Evolutionary conservation across 1,284 basidiomycete species (phyloP), one percentile per base, ranked within the genome.

Genomic region (Xerocomus amazonicus): DNA sequence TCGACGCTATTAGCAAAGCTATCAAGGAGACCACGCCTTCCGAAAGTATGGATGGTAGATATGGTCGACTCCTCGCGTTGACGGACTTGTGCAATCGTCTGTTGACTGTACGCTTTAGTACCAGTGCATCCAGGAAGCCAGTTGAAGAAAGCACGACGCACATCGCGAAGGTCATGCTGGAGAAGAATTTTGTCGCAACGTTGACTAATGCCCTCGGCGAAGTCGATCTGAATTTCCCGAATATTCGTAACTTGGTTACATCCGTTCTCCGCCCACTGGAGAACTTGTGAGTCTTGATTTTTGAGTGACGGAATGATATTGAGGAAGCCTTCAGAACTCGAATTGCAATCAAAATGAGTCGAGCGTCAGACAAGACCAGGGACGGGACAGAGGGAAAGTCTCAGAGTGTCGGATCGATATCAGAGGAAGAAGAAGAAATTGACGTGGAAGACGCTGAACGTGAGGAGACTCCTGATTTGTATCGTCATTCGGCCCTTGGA

Each of bases 81-180:
- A 82, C 87, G 35, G 93, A 98, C 60, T 75, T 99, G 19, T 92
- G 92, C 61, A 82, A 92, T 68, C 88, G 94, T 9, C 73, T 99
- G 19, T 75, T 99, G 48, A 90, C 87, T 2, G 86, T 92, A 12
- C 84, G 84, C 16, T 81, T 86, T 68, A 83, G 78, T 58, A 67
- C 80, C 57, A 67, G 68, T 17, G 70, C 70, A 9, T 69, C 75
- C 28, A 80, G 83, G 44, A 87, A 88, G 62, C 73, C 79, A 29
- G 77, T 80, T 51, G 90, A 95, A 38, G 95, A 97, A 45, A 77
- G 81, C 10, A 87, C 89, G 3, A 87, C 94, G 14, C 94, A 97
- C 56, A 81, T 98, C 51, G 93, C 97, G 37, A 99, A 98, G 73
- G 81, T 95, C 55, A 99, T 99, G 97, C 73, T 99, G 40, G 97